phyloP scores from a whole-genome alignment of 495 filamentous ascomycete genomes.

The Choiromyces venosus region DNA sequence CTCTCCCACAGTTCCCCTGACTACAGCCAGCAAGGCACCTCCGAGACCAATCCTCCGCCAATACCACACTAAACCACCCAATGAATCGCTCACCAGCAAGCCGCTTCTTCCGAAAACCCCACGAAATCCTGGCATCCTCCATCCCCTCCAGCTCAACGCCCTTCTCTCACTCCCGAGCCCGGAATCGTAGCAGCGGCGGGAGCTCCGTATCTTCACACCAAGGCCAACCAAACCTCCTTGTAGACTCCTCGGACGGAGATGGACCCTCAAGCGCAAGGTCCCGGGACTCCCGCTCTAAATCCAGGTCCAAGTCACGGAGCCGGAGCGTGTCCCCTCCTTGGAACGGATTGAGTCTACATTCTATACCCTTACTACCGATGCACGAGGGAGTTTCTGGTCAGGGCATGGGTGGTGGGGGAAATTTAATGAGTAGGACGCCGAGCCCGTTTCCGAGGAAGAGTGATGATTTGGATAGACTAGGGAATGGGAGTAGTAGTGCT shows the following conservation, averaged over 20 bases:
- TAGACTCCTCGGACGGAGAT: constrained; percentile 27
- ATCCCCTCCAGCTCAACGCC: constrained; percentile 6
- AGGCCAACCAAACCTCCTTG: constrained; percentile 26
- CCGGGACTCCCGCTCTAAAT: constrained; percentile 4
- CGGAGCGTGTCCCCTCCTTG: constrained; percentile 35
- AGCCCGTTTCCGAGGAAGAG: constrained; percentile 24
- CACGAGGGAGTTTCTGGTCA: constrained; percentile 15
- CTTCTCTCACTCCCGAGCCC: constrained; percentile 35
- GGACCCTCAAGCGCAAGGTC: neutral
- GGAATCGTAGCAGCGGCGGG: constrained; percentile 39
- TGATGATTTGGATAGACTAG: constrained; percentile 21
- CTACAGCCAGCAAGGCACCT: neutral
- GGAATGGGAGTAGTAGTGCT: constrained; percentile 7
- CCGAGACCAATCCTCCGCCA: neutral
- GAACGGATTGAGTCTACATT: constrained; percentile 19
- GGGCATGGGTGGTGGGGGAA: constrained; percentile 8
- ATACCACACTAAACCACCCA: neutral
- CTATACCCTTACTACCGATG: constrained; percentile 37
- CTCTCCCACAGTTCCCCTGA: neutral
- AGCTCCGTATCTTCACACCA: constrained; percentile 32
- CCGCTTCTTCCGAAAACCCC: constrained; percentile 32
- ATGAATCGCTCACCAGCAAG: constrained; percentile 1
- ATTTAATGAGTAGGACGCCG: constrained; percentile 29
- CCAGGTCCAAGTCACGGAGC: constrained; percentile 28
- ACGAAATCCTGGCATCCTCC: constrained; percentile 34